Conservation (phyloP, 148 eudicot genomes). For the Rhododendron griersonianum region DNA sequence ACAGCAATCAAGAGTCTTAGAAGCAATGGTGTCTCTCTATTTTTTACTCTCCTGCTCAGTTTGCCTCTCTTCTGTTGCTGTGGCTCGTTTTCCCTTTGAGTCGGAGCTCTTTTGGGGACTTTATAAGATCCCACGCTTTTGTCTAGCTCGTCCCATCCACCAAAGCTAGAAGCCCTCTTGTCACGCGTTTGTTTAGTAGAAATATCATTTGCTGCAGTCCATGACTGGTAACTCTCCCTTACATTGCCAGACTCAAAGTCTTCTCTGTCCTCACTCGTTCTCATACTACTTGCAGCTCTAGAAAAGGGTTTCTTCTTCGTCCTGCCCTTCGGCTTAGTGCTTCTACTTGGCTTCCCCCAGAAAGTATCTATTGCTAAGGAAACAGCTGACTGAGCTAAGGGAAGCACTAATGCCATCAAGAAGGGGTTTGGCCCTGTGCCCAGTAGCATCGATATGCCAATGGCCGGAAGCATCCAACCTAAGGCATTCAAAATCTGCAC, state of each 20-base stretch:
- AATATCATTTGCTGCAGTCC: slow-evolving; percentile 23
- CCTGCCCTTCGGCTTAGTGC: slow-evolving; percentile 26
- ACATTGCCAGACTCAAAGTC: slow-evolving; percentile 10
- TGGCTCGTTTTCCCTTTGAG: slow-evolving; percentile 14
- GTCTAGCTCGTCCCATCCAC: slow-evolving; percentile 88
- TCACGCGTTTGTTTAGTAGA: slow-evolving; percentile 21
- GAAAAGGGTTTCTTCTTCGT: slow-evolving; percentile 28
- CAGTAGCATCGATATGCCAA: slow-evolving; percentile 45
- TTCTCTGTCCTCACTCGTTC: slow-evolving; percentile 11
- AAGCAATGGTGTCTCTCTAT: slow-evolving; percentile 41
- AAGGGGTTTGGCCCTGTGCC: slow-evolving; percentile 54
- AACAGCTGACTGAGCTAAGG: slow-evolving; percentile 68
- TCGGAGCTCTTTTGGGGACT: slow-evolving; percentile 13
- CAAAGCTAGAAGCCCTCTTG: slow-evolving; percentile 33
- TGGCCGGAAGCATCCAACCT: slow-evolving; percentile 80
- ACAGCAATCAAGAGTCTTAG: slow-evolving; percentile 47
- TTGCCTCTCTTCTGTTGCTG: slow-evolving; percentile 19
- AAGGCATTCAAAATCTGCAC: slow-evolving; percentile 56
- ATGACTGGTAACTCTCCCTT: slow-evolving; percentile 32
- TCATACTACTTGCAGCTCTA: slow-evolving; percentile 16
- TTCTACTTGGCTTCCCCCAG: slow-evolving; percentile 35
- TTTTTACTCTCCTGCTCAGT: slow-evolving; percentile 36
- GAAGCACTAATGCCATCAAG: slow-evolving; percentile 70
- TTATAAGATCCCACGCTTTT: slow-evolving; percentile 11
- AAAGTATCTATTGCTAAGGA: slow-evolving; percentile 47